phyloP scores from a whole-genome alignment of 306 rosid species.

The Vigna angularis region DNA sequence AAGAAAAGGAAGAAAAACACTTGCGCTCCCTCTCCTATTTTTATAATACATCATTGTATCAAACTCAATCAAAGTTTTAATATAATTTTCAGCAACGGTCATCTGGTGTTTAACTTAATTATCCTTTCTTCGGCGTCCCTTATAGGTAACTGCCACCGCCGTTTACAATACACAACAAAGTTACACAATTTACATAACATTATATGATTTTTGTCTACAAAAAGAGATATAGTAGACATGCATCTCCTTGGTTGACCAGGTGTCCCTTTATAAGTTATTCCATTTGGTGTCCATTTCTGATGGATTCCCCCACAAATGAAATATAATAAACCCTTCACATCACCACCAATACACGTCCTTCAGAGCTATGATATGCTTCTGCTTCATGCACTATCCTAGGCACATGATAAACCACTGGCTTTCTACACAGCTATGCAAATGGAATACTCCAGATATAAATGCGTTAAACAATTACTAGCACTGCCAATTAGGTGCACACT shows the following conservation, averaged over 20 bases:
- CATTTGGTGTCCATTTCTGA: not conserved
- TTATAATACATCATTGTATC: too few relatives aligned
- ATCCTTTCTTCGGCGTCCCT: not conserved
- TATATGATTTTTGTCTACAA: too few relatives aligned
- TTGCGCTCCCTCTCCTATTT: too few relatives aligned
- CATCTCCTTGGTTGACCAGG: too few relatives aligned
- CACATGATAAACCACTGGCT: not conserved
- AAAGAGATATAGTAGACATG: too few relatives aligned
- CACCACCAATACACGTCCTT: not conserved
- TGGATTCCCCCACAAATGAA: not conserved
- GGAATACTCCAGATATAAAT: slow-evolving; percentile 12
- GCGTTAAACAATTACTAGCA: not conserved
- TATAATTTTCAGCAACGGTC: not conserved
- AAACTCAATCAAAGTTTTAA: too few relatives aligned
- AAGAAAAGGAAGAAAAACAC: too few relatives aligned
- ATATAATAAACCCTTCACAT: not conserved
- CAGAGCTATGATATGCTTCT: not conserved
- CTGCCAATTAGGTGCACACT: slow-evolving; percentile 29
- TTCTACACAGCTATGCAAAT: slow-evolving; percentile 26
- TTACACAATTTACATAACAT: too few relatives aligned
- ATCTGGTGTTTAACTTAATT: not conserved
- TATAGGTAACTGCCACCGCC: too few relatives aligned
- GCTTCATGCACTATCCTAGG: not conserved
- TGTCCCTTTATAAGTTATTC: not conserved
- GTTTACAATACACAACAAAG: too few relatives aligned